phyloP scores from a whole-genome alignment of 306 rosid genomes.

The Dryas octopetala region DNA sequence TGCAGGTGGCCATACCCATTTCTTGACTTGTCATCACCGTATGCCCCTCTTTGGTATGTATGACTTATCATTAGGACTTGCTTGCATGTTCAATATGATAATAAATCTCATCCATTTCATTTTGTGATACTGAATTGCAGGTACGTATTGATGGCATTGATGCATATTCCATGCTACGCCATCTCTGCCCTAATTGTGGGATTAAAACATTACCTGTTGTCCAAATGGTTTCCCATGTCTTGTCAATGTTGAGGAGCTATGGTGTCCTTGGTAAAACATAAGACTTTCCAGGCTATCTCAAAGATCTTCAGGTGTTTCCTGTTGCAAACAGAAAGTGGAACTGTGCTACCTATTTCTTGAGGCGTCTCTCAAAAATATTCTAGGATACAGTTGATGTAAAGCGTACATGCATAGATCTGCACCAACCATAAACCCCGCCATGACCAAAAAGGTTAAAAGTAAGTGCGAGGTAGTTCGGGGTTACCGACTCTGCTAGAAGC shows the following conservation, averaged over 20 bases:
- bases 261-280: background rate
- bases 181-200: constrained; percentile 28
- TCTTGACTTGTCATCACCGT: constrained; percentile 69
- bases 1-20: constrained; percentile 90
- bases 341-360: background rate
- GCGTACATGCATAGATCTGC: too few species aligned
- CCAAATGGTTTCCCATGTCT: constrained; percentile 34
- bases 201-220: constrained; percentile 27
- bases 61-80: background rate
- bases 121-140: constrained; percentile 27
- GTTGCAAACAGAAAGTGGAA: background rate
- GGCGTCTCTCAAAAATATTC: background rate
- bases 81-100: background rate
- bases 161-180: constrained; percentile 49
- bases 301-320: background rate
- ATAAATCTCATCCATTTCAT: background rate
- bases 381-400: background rate
- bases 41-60: constrained; percentile 69
- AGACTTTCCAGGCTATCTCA: background rate
- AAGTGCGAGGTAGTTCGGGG: too few species aligned
- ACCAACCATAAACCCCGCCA: too few species aligned
- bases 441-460: too few species aligned
- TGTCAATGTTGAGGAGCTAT: constrained; percentile 18
- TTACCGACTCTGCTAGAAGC: too few species aligned
- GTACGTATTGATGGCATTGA: constrained; percentile 38